Conservation (phyloP, 441 rosid species). For the Biscutella laevigata region DNA sequence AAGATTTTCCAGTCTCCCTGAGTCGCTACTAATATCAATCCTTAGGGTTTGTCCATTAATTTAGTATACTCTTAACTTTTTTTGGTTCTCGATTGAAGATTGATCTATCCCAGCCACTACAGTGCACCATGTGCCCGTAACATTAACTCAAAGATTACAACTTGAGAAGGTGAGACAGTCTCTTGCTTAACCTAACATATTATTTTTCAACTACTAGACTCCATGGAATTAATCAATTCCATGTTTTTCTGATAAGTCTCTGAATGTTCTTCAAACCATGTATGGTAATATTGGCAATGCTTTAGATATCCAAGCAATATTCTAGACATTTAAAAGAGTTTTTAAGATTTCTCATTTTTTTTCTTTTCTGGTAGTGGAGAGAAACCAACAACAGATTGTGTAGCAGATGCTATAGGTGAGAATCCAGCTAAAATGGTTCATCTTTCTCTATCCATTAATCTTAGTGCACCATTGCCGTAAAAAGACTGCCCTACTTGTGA, state of each 20-base stretch:
- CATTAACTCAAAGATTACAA: slow-evolving; percentile 66
- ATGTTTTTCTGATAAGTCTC: not conserved
- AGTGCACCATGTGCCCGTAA: slow-evolving; percentile 83
- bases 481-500: slow-evolving; percentile 89
- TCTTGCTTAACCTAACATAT: not conserved
- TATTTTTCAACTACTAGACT: not conserved
- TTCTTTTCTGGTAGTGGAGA: slow-evolving; percentile 58
- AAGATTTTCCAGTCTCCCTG: too few species aligned
- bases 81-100: too few species aligned
- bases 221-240: not conserved
- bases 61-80: too few species aligned
- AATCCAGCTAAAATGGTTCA: slow-evolving; percentile 79
- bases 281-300: not conserved
- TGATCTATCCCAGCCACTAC: slow-evolving; percentile 75
- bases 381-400: slow-evolving; percentile 72
- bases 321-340: not conserved
- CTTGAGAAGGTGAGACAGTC: slow-evolving; percentile 54
- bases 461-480: slow-evolving; percentile 58
- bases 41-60: too few species aligned
- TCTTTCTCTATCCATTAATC: slow-evolving; percentile 60
- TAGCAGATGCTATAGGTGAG: slow-evolving; percentile 75
- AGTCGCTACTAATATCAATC: too few species aligned
- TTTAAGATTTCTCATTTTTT: not conserved
- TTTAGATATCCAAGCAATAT: not conserved
- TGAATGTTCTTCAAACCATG: not conserved